Evolutionary conservation across 2,329 filamentous ascomycete genomes (phyloP).

Genomic region (Rosellinia necatrix): DNA sequence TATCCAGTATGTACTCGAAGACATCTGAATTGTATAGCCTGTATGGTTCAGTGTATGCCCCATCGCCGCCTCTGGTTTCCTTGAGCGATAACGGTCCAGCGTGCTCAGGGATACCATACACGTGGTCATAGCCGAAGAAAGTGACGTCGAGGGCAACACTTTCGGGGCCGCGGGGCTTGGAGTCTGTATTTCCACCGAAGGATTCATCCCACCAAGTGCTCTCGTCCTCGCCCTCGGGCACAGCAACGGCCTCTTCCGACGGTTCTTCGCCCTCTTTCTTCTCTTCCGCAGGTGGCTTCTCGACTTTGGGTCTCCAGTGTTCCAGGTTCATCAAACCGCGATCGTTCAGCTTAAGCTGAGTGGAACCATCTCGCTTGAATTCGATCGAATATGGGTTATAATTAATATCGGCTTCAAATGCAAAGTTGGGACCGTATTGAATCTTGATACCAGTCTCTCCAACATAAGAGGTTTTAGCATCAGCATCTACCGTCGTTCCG

Average conservation of each 20-base stretch:
- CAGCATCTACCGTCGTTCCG: slow-evolving; percentile 72
- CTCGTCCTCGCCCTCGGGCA: slow-evolving; percentile 64
- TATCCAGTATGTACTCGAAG: slow-evolving; percentile 96
- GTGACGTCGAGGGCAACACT: slow-evolving; percentile 89
- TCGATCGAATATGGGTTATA: slow-evolving; percentile 84
- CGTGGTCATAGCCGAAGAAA: slow-evolving; percentile 89
- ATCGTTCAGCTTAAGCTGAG: slow-evolving; percentile 87
- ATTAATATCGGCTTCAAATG: slow-evolving; percentile 81
- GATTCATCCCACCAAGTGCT: slow-evolving; percentile 98
- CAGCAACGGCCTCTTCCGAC: slow-evolving; percentile 43
- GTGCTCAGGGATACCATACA: slow-evolving; percentile 94
- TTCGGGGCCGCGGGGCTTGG: slow-evolving; percentile 93
- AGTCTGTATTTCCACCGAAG: slow-evolving; percentile 93
- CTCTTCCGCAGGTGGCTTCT: slow-evolving; percentile 53
- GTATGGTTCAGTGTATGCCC: slow-evolving; percentile 87
- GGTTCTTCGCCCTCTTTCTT: slow-evolving; percentile 59
- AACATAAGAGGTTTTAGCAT: slow-evolving; percentile 69
- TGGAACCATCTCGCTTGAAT: slow-evolving; percentile 80
- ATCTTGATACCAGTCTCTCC: slow-evolving; percentile 73
- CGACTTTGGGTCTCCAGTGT: slow-evolving; percentile 90
- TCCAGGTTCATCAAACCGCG: slow-evolving; percentile 91
- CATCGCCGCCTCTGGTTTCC: slow-evolving; percentile 85
- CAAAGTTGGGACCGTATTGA: slow-evolving; percentile 75
- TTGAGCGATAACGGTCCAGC: slow-evolving; percentile 85
- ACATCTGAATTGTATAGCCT: slow-evolving; percentile 95